Base-by-base conservation (phyloP, 139 green algal species). In the Auxenochlorella pyrenoidosa region DNA sequence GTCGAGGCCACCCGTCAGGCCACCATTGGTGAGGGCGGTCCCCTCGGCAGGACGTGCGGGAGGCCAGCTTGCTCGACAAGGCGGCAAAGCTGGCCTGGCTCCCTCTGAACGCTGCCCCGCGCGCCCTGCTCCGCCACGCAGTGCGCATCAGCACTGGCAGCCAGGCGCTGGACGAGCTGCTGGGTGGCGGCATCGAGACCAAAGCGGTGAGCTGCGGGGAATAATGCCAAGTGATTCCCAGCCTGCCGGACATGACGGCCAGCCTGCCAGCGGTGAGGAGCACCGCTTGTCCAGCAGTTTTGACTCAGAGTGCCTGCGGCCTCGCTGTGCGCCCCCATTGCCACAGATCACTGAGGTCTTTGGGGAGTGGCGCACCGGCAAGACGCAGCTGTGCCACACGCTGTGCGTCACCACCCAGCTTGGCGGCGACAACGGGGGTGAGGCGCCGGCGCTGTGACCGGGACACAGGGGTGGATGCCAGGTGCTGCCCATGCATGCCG, bases 381-480 rank as follows among this genome's bases (percentile, higher is more conserved):
- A 98, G 91, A 98, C 95, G 0, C 96, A 98, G 88, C 85, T 98
- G 2, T 97, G 93, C 86, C 93, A 96, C 87, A 98, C 94, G 13
- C 89, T 98, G 43, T 96, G 94, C 84, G 96, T 98, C 4, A 97
- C 95, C 3, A 93, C 90, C 18, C 95, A 97, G 91, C 79, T 93
- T 19, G 43, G 86, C 60, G 68, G 68, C 28, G 66, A 89, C 43
- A 86, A 75, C 66, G 54, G 58, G n/a, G 83, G 83, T 87, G 72
- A 22, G n/a, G n/a, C n/a, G n/a, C n/a, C n/a, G n/a, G 70, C 36
- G 44, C 41, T 60, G 47, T 30, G 16, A 22, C 54, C 16, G 54
- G 54, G 54, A 4, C 54, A 63, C 15, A 63, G 16, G 15, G 54
- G 16, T 24, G 18, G 34, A n/a, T 44, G 24, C 10, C 77, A 47